Evolutionary conservation across 2,329 filamentous ascomycete genomes (phyloP), one percentile per base, ranked within the genome.

Genomic region (Aspergillus japonicus): DNA sequence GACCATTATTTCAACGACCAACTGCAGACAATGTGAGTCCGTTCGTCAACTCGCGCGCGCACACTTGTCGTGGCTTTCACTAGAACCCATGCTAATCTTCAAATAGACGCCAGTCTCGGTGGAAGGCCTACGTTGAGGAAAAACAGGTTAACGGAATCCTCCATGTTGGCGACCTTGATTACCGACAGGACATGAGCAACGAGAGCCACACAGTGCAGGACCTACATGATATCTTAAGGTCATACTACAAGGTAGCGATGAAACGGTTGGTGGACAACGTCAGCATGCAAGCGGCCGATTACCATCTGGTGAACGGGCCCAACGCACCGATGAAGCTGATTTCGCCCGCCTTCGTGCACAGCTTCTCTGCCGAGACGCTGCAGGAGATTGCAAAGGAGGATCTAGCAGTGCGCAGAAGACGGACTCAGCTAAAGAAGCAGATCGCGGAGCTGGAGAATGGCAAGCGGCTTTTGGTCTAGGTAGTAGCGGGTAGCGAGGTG

Each of bases 221-320:
- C 7, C 81, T 90, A 4, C 84, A 88, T 57, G 83, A 89, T 60
- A 82, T 84, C 1, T 76, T 90, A 0, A 67, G 78, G 24, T 79
- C 82, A 2, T 90, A 87, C 71, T 89, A 90, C 74, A 78, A 83
- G 26, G 82, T 89, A 1, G 79, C 86, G 0, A 78, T 77, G 12
- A 83, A 84, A 66, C 81, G 86, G 0, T 89, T 91, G 59, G 80
- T 88, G 1, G 88, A 91, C 64, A 82, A 78, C 3, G 71, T 91
- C 1, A 86, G 80, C 66, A 81, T 82, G 61, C 87, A 89, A 62
- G 84, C 81, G 0, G 75, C 84, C 1, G 81, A 83, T 48, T 73
- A 86, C 66, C 78, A 79, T 60, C 76, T 90, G 0, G 71, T 89
- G 0, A 73, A 73, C 1, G 80, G 82, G 0, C 67, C 78, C 0